Evolutionary conservation across 441 rosid genomes (phyloP).

Genomic region (Omphalea diandra): DNA sequence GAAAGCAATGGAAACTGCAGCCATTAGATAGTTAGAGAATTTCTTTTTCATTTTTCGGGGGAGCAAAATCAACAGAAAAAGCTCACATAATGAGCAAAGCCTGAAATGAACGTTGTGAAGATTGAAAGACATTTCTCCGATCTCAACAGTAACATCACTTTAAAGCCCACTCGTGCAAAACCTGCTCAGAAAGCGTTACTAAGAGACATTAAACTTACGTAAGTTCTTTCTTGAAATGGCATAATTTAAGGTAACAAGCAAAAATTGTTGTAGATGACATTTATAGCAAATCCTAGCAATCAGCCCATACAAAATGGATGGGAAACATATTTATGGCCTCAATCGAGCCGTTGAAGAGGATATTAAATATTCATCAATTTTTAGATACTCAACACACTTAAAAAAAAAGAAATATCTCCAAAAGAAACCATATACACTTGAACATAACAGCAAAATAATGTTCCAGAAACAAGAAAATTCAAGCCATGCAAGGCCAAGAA

Average conservation of each 20-base stretch:
- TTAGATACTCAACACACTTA: no score
- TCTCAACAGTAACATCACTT: constrained; percentile 71
- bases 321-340: not conserved
- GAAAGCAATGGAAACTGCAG: constrained; percentile 86
- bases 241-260: not conserved
- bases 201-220: not conserved
- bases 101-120: constrained; percentile 65
- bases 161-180: constrained; percentile 77
- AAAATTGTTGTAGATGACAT: not conserved
- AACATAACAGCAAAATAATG: not conserved
- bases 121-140: constrained; percentile 67
- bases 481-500: not conserved
- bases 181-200: constrained; percentile 42
- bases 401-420: no score
- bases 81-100: not conserved
- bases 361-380: no score
- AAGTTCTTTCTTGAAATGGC: not conserved
- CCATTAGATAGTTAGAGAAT: constrained; percentile 12
- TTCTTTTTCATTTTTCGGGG: not conserved
- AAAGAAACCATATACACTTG: no score
- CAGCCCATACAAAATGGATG: not conserved
- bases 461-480: not conserved
- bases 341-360: no score
- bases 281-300: not conserved
- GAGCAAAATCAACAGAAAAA: not conserved